Percentiles rank a stretch among this genome's conserved stretches.
Evolutionary conservation across 306 rosid species (phyloP).

Genomic region (Cyamopsis tetragonoloba): DNA sequence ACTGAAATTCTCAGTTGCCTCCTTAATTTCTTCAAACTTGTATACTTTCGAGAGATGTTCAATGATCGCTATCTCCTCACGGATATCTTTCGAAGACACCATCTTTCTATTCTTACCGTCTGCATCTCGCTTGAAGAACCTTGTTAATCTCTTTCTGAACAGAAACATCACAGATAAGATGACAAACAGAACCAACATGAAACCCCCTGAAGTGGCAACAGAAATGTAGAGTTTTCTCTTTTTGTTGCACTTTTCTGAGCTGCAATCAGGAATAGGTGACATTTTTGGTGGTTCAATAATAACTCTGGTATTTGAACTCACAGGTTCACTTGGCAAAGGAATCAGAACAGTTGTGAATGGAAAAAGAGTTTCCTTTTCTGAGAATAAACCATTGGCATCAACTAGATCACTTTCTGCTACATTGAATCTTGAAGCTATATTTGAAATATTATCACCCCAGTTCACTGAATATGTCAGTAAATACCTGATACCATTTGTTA

Average conservation of each 20-base stretch:
- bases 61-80: slow-evolving; percentile 45
- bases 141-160: slow-evolving; percentile 27
- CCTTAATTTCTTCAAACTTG: slow-evolving; percentile 37
- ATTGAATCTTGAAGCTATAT: slow-evolving; percentile 43
- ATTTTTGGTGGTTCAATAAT: background rate
- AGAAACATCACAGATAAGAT: slow-evolving; percentile 7
- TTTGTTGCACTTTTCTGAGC: background rate
- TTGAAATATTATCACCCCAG: slow-evolving; percentile 32
- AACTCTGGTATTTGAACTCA: slow-evolving; percentile 31
- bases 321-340: slow-evolving; percentile 51
- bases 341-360: slow-evolving; percentile 55
- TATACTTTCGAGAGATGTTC: slow-evolving; percentile 42
- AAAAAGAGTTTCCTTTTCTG: slow-evolving; percentile 18
- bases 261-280: slow-evolving; percentile 7
- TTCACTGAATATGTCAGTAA: slow-evolving; percentile 45
- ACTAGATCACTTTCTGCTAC: slow-evolving; percentile 29
- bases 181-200: slow-evolving; percentile 12
- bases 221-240: slow-evolving; percentile 8
- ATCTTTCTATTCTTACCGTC: background rate
- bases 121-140: background rate
- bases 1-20: slow-evolving; percentile 51
- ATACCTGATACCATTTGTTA: slow-evolving; percentile 38
- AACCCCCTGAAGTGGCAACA: slow-evolving; percentile 28
- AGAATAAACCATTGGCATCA: slow-evolving; percentile 49
- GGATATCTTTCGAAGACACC: slow-evolving; percentile 32